phyloP scores from a whole-genome alignment of 176 grass and related monocot species.

The Juncus inflexus region DNA sequence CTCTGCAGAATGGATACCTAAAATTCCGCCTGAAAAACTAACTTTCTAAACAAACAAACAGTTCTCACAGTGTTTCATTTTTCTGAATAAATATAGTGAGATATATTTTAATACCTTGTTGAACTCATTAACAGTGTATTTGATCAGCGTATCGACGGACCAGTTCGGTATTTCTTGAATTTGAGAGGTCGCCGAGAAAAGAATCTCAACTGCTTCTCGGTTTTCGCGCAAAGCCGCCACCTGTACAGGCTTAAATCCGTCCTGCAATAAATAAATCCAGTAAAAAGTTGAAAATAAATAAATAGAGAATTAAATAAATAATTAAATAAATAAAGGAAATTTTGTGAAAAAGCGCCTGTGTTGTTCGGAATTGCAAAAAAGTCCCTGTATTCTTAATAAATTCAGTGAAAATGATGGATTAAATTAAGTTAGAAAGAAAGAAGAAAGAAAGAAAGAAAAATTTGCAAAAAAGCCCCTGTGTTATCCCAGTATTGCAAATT shows the following conservation, averaged over 20 bases:
- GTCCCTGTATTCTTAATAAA: too few relatives aligned
- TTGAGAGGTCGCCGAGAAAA: constrained; percentile 67
- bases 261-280: constrained; percentile 31
- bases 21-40: neutral
- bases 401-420: neutral
- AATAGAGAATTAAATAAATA: too few relatives aligned
- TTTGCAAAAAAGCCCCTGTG: too few relatives aligned
- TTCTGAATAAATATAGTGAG: too few relatives aligned
- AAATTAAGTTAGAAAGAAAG: neutral
- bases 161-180: constrained; percentile 59
- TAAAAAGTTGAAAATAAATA: too few relatives aligned
- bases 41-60: too few relatives aligned
- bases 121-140: constrained; percentile 45
- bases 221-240: constrained; percentile 73
- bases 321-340: too few relatives aligned
- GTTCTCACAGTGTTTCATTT: too few relatives aligned
- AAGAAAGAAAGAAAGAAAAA: neutral
- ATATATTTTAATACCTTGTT: constrained; percentile 50
- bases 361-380: too few relatives aligned
- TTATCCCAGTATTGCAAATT: neutral
- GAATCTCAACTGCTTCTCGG: constrained; percentile 55
- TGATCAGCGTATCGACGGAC: constrained; percentile 63
- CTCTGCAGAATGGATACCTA: neutral
- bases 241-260: constrained; percentile 80
- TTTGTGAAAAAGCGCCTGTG: too few relatives aligned